A percentile compares a stretch with the other conserved stretches of the same genome.
These are phyloP conservation scores for Ophiostoma perfectum DNA, from an alignment of 2,329 filamentous ascomycete genomes.

Conservation along the genomic window DNA sequence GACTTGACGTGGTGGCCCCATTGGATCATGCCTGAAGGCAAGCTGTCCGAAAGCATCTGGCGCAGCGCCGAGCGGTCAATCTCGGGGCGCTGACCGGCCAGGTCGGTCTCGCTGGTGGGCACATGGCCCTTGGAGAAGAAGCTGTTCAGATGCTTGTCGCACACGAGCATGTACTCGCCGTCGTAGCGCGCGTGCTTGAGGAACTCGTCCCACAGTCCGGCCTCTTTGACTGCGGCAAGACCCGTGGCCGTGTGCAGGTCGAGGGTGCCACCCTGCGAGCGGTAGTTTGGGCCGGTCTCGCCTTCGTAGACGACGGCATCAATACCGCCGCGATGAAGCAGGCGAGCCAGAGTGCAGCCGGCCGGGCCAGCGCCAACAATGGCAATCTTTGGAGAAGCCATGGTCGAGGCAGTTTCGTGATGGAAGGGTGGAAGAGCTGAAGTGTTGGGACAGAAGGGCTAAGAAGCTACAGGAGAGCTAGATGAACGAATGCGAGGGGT, in stretches of 20 bases:
- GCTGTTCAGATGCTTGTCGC: constrained; percentile 36
- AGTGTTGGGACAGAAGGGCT: no score
- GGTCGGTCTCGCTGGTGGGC: constrained; percentile 21
- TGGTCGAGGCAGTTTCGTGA: neutral
- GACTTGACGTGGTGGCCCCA: constrained; percentile 43
- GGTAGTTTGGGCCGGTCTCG: constrained; percentile 40
- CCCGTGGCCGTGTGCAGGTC: constrained; percentile 50
- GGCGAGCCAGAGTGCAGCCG: constrained; percentile 47
- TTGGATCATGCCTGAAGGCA: constrained; percentile 41
- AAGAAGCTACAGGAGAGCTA: no score
- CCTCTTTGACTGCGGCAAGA: constrained; percentile 46
- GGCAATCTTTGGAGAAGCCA: constrained; percentile 35
- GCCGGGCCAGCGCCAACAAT: constrained; percentile 46
- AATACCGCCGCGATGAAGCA: constrained; percentile 44
- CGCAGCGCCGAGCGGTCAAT: constrained; percentile 38
- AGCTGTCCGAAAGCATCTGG: constrained; percentile 41
- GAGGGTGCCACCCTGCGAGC: constrained; percentile 48
- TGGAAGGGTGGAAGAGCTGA: no score
- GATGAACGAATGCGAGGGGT: no score
- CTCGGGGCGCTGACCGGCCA: neutral
- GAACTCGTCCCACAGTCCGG: constrained; percentile 47
- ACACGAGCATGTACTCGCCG: constrained; percentile 45
- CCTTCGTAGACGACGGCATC: constrained; percentile 48
- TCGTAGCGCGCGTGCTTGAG: constrained; percentile 45
- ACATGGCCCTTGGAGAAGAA: constrained; percentile 33